Conservation (phyloP, 805 yeast species). For the Schwanniomyces pseudopolymorphus region DNA sequence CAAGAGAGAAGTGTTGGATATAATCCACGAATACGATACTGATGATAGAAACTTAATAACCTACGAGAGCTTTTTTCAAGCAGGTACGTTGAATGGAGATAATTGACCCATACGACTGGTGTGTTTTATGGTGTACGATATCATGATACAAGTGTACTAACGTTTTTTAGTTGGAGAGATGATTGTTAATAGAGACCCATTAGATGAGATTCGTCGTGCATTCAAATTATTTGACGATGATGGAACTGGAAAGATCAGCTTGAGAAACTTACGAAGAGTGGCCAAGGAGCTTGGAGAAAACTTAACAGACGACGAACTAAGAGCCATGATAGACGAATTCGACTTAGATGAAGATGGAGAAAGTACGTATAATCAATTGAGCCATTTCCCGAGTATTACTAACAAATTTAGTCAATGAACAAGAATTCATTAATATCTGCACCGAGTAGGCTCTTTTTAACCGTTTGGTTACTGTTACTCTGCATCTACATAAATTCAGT, state of each 20-base stretch:
- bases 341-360: constrained; percentile 96
- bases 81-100: constrained; percentile 45
- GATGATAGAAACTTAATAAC: constrained; percentile 71
- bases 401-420: constrained; percentile 60
- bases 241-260: constrained; percentile 77
- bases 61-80: constrained; percentile 78
- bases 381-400: constrained; percentile 16
- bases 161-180: constrained; percentile 60
- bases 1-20: constrained; percentile 69
- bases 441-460: constrained; percentile 47
- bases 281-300: constrained; percentile 93
- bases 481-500: neutral
- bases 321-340: constrained; percentile 97
- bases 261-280: constrained; percentile 80
- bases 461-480: neutral
- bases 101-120: neutral
- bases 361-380: constrained; percentile 41
- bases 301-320: constrained; percentile 84
- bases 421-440: constrained; percentile 87
- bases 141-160: neutral
- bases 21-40: constrained; percentile 78
- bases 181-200: constrained; percentile 85
- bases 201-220: constrained; percentile 89
- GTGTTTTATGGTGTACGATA: neutral
- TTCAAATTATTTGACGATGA: constrained; percentile 88